These are phyloP conservation scores for Cicer yamashitae DNA, from an alignment of 306 rosid species.

Conservation along the genomic window DNA sequence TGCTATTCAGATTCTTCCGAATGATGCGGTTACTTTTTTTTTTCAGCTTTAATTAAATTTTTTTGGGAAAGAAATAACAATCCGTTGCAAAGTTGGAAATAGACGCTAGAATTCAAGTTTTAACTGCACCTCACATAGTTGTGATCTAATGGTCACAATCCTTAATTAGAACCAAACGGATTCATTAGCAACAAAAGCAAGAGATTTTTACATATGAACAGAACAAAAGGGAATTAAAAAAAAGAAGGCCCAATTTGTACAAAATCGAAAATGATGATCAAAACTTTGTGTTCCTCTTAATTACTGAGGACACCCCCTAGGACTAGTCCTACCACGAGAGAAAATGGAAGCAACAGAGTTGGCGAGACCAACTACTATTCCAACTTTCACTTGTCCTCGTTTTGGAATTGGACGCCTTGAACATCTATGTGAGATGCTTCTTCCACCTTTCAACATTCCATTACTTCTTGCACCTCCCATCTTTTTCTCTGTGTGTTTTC, in stretches of 20 bases:
- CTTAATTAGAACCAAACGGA: neutral
- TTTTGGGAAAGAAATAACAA: neutral
- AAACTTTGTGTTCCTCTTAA: neutral
- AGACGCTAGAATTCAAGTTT: neutral
- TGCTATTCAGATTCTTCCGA: too few relatives aligned
- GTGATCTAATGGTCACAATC: neutral
- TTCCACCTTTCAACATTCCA: conserved; percentile 49
- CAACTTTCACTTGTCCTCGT: conserved; percentile 74
- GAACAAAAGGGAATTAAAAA: conserved; percentile 6
- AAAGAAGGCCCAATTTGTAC: conserved; percentile 40
- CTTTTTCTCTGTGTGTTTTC: neutral
- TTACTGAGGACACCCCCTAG: conserved; percentile 23
- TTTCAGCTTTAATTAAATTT: neutral
- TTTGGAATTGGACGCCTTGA: conserved; percentile 65
- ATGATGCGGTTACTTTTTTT: neutral
- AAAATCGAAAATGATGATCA: conserved; percentile 9
- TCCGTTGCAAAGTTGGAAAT: neutral
- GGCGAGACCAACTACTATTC: conserved; percentile 66
- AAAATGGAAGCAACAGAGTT: conserved; percentile 73
- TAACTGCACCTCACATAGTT: neutral
- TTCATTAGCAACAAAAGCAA: conserved; percentile 18
- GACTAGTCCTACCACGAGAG: conserved; percentile 28
- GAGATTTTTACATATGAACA: conserved; percentile 37
- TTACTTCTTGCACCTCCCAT: conserved; percentile 50
- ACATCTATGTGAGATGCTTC: conserved; percentile 38